Percentiles rank a stretch among this genome's conserved stretches.
Evolutionary conservation across 495 filamentous ascomycete species (phyloP).

Genomic region (Podospora conica): DNA sequence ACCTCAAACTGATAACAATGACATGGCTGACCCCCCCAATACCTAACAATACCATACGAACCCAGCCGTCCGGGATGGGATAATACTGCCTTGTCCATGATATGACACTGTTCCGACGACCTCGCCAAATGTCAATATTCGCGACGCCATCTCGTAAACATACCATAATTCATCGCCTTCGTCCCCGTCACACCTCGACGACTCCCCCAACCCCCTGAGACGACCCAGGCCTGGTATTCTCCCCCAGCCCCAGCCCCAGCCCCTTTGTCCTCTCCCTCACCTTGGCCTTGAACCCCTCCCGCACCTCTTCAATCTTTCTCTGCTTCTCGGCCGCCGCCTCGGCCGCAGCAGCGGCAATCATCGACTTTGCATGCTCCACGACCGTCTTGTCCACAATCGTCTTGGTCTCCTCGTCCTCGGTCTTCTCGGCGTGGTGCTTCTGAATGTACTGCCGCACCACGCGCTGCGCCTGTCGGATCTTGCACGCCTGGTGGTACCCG

Average conservation of each 20-base stretch:
- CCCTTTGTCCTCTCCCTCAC: constrained; percentile 3
- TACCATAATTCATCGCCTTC: not conserved
- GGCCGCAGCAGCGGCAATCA: constrained; percentile 15
- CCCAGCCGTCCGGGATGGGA: not conserved
- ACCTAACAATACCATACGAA: not conserved
- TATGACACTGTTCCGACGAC: not conserved
- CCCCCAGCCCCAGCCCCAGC: not conserved
- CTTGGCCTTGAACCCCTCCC: constrained; percentile 15
- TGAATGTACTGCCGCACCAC: constrained; percentile 27
- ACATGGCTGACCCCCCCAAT: not conserved
- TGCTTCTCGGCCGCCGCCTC: constrained; percentile 11
- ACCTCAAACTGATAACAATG: not conserved
- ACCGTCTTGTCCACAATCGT: constrained; percentile 18
- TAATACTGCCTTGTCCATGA: not conserved
- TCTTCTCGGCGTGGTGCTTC: constrained; percentile 4
- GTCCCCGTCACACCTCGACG: not conserved
- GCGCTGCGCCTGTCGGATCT: constrained; percentile 37
- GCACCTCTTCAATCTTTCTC: constrained; percentile 5
- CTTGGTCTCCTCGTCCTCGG: not conserved
- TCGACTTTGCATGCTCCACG: constrained; percentile 27
- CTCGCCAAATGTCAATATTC: no score
- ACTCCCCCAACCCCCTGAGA: no score
- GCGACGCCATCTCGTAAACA: not conserved
- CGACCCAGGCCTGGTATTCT: not conserved
- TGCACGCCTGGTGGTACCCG: constrained; percentile 35